These are phyloP conservation scores for Pestalotiopsis sp. DNA, from an alignment of 2,329 filamentous ascomycete species.

Conservation along the genomic window DNA sequence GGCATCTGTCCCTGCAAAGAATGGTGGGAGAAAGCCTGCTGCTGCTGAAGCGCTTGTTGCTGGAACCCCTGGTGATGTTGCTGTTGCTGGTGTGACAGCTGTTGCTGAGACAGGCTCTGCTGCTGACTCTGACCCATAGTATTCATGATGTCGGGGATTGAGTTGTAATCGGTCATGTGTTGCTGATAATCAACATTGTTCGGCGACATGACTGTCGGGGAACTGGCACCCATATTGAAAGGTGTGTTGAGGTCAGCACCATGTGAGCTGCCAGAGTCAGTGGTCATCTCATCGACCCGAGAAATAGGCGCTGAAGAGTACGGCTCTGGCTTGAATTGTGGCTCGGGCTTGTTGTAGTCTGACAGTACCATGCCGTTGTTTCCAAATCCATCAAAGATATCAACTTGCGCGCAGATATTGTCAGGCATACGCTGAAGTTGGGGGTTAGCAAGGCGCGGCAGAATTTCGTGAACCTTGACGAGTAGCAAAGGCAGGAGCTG, in stretches of 20 bases:
- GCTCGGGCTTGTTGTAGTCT: constrained; percentile 46
- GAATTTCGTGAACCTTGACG: constrained; percentile 73
- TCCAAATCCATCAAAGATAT: constrained; percentile 70
- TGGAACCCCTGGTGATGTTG: constrained; percentile 34
- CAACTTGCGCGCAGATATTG: constrained; percentile 44
- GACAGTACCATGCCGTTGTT: constrained; percentile 60
- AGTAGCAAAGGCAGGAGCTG: constrained; percentile 79
- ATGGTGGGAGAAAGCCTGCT: constrained; percentile 23
- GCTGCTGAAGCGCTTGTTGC: constrained; percentile 34
- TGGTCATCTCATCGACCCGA: constrained; percentile 42
- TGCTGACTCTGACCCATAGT: constrained; percentile 43
- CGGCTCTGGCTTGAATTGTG: constrained; percentile 33
- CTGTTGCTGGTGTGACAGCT: constrained; percentile 25
- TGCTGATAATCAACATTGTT: constrained; percentile 45
- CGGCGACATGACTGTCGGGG: constrained; percentile 57
- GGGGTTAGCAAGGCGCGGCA: constrained; percentile 65
- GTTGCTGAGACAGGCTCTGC: neutral
- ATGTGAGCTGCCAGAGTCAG: constrained; percentile 39
- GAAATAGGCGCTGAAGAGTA: constrained; percentile 39
- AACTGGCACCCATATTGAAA: constrained; percentile 47
- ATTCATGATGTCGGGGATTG: constrained; percentile 57
- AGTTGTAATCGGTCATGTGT: constrained; percentile 49
- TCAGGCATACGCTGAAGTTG: constrained; percentile 64
- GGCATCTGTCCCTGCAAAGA: constrained; percentile 37
- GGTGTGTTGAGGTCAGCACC: constrained; percentile 49